Evolutionary conservation across 148 eudicot species (phyloP), one percentile per base, ranked within the genome.

Genomic region (Pouteria glomerata): DNA sequence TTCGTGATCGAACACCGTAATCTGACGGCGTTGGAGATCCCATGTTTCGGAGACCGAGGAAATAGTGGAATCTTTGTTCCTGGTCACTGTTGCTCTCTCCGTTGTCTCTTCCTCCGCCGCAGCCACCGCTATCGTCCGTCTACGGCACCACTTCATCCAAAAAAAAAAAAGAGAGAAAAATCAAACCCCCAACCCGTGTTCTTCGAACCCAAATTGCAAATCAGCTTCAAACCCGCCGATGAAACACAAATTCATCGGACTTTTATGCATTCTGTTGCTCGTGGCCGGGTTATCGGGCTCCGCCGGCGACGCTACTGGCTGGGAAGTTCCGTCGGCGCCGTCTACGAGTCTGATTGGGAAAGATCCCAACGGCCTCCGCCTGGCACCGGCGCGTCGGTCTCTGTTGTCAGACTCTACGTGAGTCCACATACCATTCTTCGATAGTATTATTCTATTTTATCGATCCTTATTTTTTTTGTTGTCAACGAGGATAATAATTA

Each of bases 331-430:
- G 4, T 19, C 33, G 21, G 60, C 6, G 1, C 8, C 18, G 23
- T 30, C 15, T 30, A 6, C 21, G 34, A 57, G 64, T 47, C 19
- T 57, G 21, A 18, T 47, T 31, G 77, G 77, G 47, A 67, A 57
- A 34, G 66, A 33, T 74, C 33, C 45, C 47, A 19, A 67, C 63
- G 57, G 44, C 33, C 27, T n/a, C 47, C 35, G 51, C 30, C 26
- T 8, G 18, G 23, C 42, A 0, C 78, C 62, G 27, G 53, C 66
- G 3, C 39, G 35, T 45, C 60, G 82, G 57, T 55, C 75, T 51
- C 61, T 79, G 35, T 39, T 74, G 62, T 74, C 82, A 0, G 51
- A 45, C n/a, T 33, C 81, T 2, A 47, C 30, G 82, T 79, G 23
- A 70, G 82, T 65, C 15, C 23, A 47, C 30, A 41, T 31, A 15